Conservation (phyloP, 2,329 filamentous ascomycete genomes). For the Ophiostoma quercus region DNA sequence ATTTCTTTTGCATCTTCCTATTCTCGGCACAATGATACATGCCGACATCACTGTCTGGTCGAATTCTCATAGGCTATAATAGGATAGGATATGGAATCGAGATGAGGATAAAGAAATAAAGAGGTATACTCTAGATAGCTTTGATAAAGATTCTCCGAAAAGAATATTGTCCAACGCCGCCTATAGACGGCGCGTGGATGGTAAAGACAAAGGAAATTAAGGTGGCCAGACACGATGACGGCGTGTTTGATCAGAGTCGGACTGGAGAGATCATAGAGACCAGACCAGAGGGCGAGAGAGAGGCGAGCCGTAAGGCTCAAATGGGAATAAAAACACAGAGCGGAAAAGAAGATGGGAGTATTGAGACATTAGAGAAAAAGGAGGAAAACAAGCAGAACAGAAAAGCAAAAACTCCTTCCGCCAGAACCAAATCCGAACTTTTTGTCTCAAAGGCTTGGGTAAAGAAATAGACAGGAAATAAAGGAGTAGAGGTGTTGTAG, state of each 20-base stretch:
- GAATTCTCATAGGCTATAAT: neutral
- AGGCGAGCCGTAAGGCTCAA: neutral
- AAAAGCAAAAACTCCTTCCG: constrained; percentile 14
- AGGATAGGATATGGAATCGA: neutral
- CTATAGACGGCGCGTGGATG: neutral
- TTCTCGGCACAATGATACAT: neutral
- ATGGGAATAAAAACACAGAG: neutral
- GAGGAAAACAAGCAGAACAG: constrained; percentile 10
- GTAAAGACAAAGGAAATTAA: constrained; percentile 4
- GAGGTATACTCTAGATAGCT: neutral
- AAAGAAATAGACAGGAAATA: constrained; percentile 10
- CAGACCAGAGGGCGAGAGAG: neutral
- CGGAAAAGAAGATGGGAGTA: constrained; percentile 7
- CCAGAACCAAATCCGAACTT: constrained; percentile 18
- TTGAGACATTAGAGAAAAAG: constrained; percentile 5
- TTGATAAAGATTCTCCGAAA: neutral
- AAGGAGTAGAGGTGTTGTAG: neutral
- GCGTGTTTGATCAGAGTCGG: neutral
- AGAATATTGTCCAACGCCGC: neutral
- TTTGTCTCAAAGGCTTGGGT: constrained; percentile 16
- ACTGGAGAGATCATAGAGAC: no score
- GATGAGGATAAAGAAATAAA: neutral
- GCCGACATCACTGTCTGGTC: neutral
- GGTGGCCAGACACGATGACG: neutral
- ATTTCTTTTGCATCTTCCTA: neutral